Percentiles rank a stretch among this genome's conserved stretches.
Evolutionary conservation across 345 rosid genomes (phyloP).

Genomic region (Trapa bicornis): DNA sequence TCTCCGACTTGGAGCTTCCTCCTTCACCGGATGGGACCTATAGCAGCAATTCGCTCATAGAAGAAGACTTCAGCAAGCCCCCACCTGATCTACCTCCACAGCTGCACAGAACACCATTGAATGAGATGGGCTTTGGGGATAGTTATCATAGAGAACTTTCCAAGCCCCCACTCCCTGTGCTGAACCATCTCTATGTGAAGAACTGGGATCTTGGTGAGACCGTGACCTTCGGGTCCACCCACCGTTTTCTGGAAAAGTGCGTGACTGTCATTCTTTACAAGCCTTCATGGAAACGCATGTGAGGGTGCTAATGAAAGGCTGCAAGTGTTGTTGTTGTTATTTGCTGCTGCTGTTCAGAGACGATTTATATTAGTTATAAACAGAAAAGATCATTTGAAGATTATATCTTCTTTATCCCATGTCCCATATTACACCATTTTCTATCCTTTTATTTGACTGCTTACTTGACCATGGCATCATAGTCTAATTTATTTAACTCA

Average conservation of each 20-base stretch:
- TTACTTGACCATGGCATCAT: too few relatives aligned
- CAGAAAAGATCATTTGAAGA: too few relatives aligned
- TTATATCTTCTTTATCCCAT: too few relatives aligned
- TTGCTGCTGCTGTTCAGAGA: too few relatives aligned
- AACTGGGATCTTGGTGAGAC: constrained; percentile 9
- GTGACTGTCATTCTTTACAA: constrained; percentile 18
- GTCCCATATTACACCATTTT: too few relatives aligned
- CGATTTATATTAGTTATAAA: too few relatives aligned
- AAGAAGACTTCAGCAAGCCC: constrained; percentile 33
- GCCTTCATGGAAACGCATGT: constrained; percentile 9
- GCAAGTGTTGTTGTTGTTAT: too few relatives aligned
- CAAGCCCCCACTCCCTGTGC: constrained; percentile 24
- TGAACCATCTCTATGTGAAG: constrained; percentile 9
- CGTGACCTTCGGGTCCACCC: constrained; percentile 10
- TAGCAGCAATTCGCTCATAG: constrained; percentile 17
- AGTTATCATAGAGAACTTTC: constrained; percentile 9
- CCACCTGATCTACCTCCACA: constrained; percentile 58
- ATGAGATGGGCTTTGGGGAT: constrained; percentile 9
- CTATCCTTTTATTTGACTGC: too few relatives aligned
- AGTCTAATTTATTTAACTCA: too few relatives aligned
- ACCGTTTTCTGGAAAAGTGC: constrained; percentile 13
- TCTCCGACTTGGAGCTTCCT: constrained; percentile 37
- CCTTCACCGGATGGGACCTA: constrained; percentile 54
- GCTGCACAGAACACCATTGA: constrained; percentile 20
- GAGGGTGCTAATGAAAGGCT: neutral